Conservation (phyloP, 768 basidiomycete species). For the Trametes villosa region DNA sequence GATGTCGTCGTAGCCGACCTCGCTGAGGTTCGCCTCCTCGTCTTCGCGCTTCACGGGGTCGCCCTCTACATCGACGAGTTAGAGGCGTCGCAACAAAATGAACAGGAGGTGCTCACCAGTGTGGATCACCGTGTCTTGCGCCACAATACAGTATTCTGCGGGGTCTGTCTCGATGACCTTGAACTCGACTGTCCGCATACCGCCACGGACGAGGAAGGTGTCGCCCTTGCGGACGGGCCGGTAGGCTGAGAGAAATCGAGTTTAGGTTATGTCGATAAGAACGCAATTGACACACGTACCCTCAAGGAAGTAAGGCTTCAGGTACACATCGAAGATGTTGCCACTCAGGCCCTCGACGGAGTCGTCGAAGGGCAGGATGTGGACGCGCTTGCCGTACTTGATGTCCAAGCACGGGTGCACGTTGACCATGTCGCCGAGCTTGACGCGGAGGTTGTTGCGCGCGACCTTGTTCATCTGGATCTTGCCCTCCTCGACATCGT, state of each 20-base stretch:
- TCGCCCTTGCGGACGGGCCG: conserved; percentile 96
- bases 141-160: conserved; percentile 97
- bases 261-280: neutral
- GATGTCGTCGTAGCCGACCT: conserved; percentile 99
- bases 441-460: conserved; percentile 97
- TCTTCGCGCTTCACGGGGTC: conserved; percentile 99
- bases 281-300: conserved; percentile 46
- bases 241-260: conserved; percentile 45
- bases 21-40: conserved; percentile 94
- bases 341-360: conserved; percentile 97
- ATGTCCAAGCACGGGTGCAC: conserved; percentile 97
- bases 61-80: too few species aligned
- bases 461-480: conserved; percentile 99
- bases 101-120: conserved; percentile 56
- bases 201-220: conserved; percentile 98
- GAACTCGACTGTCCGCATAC: conserved; percentile 98
- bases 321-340: conserved; percentile 98
- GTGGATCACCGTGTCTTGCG: conserved; percentile 98
- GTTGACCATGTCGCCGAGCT: conserved; percentile 94
- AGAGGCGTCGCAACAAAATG: too few species aligned
- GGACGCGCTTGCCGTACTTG: conserved; percentile 98
- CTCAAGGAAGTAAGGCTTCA: conserved; percentile 99
- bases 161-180: conserved; percentile 99
- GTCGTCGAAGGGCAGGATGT: conserved; percentile 97
- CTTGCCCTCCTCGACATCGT: conserved; percentile 97